These are phyloP conservation scores for Aspergillus sergii DNA, from an alignment of 2,329 filamentous ascomycete species.

Conservation along the genomic window DNA sequence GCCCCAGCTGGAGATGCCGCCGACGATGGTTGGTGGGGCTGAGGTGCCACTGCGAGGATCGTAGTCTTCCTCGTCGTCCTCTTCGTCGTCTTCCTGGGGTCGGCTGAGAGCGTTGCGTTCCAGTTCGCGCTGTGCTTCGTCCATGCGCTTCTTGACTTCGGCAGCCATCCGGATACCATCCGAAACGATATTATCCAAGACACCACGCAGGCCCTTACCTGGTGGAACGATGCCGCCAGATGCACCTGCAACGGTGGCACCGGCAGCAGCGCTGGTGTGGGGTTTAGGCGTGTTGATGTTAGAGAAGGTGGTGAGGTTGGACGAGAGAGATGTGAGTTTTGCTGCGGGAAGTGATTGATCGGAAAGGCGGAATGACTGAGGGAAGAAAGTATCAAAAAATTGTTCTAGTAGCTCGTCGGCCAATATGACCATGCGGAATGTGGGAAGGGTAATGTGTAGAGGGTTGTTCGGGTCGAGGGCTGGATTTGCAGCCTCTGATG, in stretches of 20 bases:
- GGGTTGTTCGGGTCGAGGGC: slow-evolving; percentile 92
- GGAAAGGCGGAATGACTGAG: slow-evolving; percentile 85
- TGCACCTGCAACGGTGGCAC: slow-evolving; percentile 49
- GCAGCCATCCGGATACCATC: slow-evolving; percentile 96
- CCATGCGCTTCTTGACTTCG: slow-evolving; percentile 89
- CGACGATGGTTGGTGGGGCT: slow-evolving; percentile 32
- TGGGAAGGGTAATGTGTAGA: slow-evolving; percentile 92
- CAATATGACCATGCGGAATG: slow-evolving; percentile 97
- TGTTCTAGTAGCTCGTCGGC: slow-evolving; percentile 94
- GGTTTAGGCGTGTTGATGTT: slow-evolving; percentile 60
- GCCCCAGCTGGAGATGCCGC: slow-evolving; percentile 41
- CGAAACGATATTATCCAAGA: slow-evolving; percentile 95
- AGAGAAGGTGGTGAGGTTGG: slow-evolving; percentile 83
- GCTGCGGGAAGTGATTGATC: slow-evolving; percentile 59
- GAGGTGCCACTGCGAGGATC: slow-evolving; percentile 38
- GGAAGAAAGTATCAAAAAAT: slow-evolving; percentile 96
- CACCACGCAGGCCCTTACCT: slow-evolving; percentile 79
- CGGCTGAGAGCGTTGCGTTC: slow-evolving; percentile 75
- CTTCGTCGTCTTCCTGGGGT: slow-evolving; percentile 64
- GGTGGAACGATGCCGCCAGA: slow-evolving; percentile 63
- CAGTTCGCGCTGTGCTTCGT: slow-evolving; percentile 89
- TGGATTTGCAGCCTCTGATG: slow-evolving; percentile 78
- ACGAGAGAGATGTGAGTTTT: slow-evolving; percentile 55
- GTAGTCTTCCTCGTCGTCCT: slow-evolving; percentile 70
- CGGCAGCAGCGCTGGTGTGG: slow-evolving; percentile 42